These are phyloP conservation scores for Candolleomyces aberdarensis DNA, from an alignment of 768 basidiomycete genomes.

Conservation along the genomic window DNA sequence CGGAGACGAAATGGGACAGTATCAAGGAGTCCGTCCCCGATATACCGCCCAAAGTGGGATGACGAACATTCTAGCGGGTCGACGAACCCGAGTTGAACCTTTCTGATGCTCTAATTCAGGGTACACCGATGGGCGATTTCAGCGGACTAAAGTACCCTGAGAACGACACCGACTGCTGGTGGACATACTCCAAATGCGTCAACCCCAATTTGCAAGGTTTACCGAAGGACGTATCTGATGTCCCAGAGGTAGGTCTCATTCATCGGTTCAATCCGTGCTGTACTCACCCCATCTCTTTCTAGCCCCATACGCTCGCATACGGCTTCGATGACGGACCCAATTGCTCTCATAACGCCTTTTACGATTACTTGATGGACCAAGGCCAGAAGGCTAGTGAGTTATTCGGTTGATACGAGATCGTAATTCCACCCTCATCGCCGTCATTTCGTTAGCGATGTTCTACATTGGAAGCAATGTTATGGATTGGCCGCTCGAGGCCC, in stretches of 20 bases:
- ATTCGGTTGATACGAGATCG: neutral
- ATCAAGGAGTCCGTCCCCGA: conserved; percentile 46
- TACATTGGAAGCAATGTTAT: conserved; percentile 59
- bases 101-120: conserved; percentile 9
- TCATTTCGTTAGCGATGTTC: conserved; percentile 46
- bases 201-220: conserved; percentile 45
- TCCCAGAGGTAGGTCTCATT: conserved; percentile 41
- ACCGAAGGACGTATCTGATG: conserved; percentile 38
- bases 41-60: conserved; percentile 38
- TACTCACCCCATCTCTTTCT: neutral
- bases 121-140: conserved; percentile 26
- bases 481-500: conserved; percentile 54
- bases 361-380: conserved; percentile 47
- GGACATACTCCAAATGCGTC: conserved; percentile 40
- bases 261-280: neutral
- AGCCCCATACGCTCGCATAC: conserved; percentile 57
- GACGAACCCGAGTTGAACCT: no score
- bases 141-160: conserved; percentile 30
- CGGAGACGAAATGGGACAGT: conserved; percentile 37
- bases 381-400: conserved; percentile 60
- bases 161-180: conserved; percentile 54
- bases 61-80: no score
- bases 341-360: conserved; percentile 62
- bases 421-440: neutral
- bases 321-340: conserved; percentile 67